phyloP scores from a whole-genome alignment of 257 asterid genomes.

The Verbascum thapsus region DNA sequence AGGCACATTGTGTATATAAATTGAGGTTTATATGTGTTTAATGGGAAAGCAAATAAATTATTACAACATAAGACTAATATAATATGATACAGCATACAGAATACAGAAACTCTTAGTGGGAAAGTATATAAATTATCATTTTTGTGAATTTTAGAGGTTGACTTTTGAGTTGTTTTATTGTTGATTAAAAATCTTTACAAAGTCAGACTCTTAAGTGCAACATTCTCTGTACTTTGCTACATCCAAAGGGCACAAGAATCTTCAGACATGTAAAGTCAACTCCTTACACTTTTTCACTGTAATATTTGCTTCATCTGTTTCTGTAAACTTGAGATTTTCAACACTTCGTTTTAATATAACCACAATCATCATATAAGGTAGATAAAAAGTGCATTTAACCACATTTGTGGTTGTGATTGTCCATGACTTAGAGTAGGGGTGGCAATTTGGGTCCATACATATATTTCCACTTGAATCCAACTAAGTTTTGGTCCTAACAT shows the following conservation, averaged over 20 bases:
- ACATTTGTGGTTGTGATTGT: too few relatives aligned
- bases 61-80: too few relatives aligned
- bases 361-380: too few relatives aligned
- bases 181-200: background rate
- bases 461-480: too few relatives aligned
- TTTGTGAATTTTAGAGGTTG: constrained; percentile 18
- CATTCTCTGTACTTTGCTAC: constrained; percentile 21
- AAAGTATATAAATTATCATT: background rate
- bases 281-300: background rate
- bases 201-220: constrained; percentile 27
- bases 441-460: too few relatives aligned
- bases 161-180: constrained; percentile 21
- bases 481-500: too few relatives aligned
- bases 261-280: constrained; percentile 20
- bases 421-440: too few relatives aligned
- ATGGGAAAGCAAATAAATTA: background rate
- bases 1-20: constrained; percentile 16
- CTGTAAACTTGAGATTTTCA: too few relatives aligned
- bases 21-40: background rate
- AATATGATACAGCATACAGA: too few relatives aligned
- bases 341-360: too few relatives aligned
- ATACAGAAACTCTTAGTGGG: too few relatives aligned
- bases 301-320: too few relatives aligned
- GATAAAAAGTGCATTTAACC: background rate
- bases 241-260: constrained; percentile 15